Base-by-base conservation (phyloP, 2,329 filamentous ascomycete genomes). In the Neofusicoccum umdonicola region DNA sequence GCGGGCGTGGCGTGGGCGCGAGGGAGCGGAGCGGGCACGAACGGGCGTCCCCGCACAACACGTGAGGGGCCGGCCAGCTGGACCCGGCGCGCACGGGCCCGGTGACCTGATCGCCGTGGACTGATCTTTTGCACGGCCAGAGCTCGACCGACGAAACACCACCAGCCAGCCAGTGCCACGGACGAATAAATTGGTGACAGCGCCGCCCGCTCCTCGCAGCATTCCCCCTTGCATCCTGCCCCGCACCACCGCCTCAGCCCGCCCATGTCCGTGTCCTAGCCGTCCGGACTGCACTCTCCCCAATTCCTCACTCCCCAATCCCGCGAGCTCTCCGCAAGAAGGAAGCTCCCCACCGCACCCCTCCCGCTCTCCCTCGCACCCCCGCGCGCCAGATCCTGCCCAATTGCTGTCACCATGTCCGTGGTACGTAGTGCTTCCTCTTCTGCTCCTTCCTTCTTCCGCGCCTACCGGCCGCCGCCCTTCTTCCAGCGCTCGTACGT, bases 171-270 rank as follows among this genome's bases (percentile, higher is more conserved):
- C 56, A 13, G 50, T 47, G 42, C 61, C 61, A 63, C 61, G 61
- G 61, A 63, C 61, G 45, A 58, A 63, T 63, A 63, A 54, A 63
- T 63, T 54, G 61, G 39, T 63, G 50, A 54, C 61, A 56, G 61
- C 61, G 37, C 60, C 27, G 7, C 60, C 19, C 35, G n/a, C 47
- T 17, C 34, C 37, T 6, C 6, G 39, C 60, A 27, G n/a, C 31
- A n/a, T 37, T 5, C 17, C 57, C 42, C 44, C 22, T 17, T 4
- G 52, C 61, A 4, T 41, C 12, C 19, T 39, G 15, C 54, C 39
- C 31, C 37, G 17, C 51, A 35, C 34, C 37, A 56, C 22, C 51
- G 51, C 19, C 19, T 19, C 22, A 22, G 22, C 22, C 52, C 52
- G 8, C 56, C 41, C 41, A 47, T 45, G 56, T 13, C 41, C 41